These are phyloP conservation scores for Asterochloris sp. DNA, from an alignment of 139 green algal genomes.

Conservation along the genomic window DNA sequence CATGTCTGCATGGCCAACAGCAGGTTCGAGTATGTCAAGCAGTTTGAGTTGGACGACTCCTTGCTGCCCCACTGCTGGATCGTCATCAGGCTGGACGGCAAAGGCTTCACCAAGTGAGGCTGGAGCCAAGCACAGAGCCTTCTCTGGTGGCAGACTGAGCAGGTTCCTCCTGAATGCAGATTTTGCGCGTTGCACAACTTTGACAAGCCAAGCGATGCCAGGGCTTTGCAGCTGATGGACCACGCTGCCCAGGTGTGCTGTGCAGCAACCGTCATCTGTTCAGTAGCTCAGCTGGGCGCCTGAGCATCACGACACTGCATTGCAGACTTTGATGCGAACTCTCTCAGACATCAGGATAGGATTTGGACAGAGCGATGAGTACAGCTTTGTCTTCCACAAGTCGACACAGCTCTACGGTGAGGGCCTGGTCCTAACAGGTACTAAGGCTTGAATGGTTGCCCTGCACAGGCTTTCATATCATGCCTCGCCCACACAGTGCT, in stretches of 20 bases:
- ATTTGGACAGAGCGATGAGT: slow-evolving; percentile 88
- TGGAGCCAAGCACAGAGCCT: neutral
- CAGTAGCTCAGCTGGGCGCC: neutral
- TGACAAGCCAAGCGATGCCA: slow-evolving; percentile 81
- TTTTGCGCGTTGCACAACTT: slow-evolving; percentile 77
- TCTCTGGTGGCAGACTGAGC: neutral
- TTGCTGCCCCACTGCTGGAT: slow-evolving; percentile 82
- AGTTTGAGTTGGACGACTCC: slow-evolving; percentile 70
- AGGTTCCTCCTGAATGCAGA: slow-evolving; percentile 33
- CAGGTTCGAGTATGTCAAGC: slow-evolving; percentile 82
- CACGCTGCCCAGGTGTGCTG: slow-evolving; percentile 4
- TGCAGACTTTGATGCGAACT: slow-evolving; percentile 27
- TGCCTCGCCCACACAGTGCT: neutral
- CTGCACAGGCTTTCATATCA: neutral
- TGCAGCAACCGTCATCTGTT: neutral
- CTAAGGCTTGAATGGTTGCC: neutral
- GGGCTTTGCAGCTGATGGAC: slow-evolving; percentile 82
- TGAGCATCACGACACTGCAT: neutral
- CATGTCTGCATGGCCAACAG: slow-evolving; percentile 56
- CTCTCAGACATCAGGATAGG: slow-evolving; percentile 76
- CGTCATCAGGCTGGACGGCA: slow-evolving; percentile 82
- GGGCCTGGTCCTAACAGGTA: neutral
- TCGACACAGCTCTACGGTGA: slow-evolving; percentile 64
- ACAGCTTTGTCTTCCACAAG: slow-evolving; percentile 79
- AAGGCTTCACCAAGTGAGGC: slow-evolving; percentile 84